Base-by-base conservation (phyloP, 805 yeast species). In the Candida pseudofarinosa region DNA sequence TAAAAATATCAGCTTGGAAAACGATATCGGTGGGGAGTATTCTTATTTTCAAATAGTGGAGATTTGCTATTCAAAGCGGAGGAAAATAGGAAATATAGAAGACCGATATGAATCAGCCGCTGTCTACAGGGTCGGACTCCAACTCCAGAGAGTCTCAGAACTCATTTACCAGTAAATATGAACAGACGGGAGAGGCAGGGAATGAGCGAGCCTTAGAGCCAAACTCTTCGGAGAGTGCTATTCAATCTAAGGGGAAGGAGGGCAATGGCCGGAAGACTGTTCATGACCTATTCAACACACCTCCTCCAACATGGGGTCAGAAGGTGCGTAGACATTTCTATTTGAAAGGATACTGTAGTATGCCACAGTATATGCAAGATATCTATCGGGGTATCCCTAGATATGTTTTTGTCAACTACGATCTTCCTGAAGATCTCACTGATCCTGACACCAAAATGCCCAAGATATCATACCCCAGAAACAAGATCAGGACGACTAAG, bases 401-500 rank as follows among this genome's bases (percentile, higher is more conserved):
- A 39, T 56, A 62, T 19, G 63, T 80, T 20, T 80, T 61, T 51
- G 76, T 75, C 48, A 79, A 80, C 54, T 58, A 68, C 45, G 70
- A 67, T 5, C 59, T 80, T 33, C 84, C 85, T 1, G 60, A 56
- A 4, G 58, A 65, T 16, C 66, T 67, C 62, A 49, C 52, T 4
- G 68, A 74, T 43, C 39, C 41, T 2, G 49, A 46, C 19, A 37
- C 55, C 12, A 64, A 63, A 14, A 38, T 45, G n/a, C 77, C 78
- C 3, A 52, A 60, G 15, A 51, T 63, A 1, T 37, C 46, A 3
- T 79, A 73, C 51, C 74, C 80, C 4, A 58, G 82, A 52, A 80
- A 80, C 55, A 80, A 79, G 56, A 75, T 80, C 44, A 69, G 83
- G 60, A 79, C 85, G 8, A 78, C 84, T 4, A 80, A 79, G 58